Percentiles rank a stretch among this genome's conserved stretches.
Evolutionary conservation across 2,329 filamentous ascomycete species (phyloP).

Genomic region (Epicoccum sorghinum): DNA sequence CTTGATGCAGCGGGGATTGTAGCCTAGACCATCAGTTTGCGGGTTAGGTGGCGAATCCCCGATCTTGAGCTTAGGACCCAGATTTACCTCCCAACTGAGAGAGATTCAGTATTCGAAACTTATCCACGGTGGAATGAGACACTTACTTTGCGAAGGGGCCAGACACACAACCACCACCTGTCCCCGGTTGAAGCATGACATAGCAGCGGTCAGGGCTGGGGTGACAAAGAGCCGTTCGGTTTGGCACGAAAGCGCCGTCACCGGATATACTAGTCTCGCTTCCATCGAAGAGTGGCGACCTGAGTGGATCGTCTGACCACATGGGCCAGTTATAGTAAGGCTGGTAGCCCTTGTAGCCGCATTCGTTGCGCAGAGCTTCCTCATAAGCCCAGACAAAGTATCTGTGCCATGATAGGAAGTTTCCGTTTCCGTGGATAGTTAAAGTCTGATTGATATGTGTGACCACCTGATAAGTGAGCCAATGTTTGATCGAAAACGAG

Average conservation of each 20-base stretch:
- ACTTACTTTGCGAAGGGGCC: slow-evolving; percentile 7
- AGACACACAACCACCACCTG: slow-evolving; percentile 22
- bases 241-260: slow-evolving; percentile 24
- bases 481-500: no score
- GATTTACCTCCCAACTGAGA: slow-evolving; percentile 47
- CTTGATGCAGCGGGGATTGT: slow-evolving; percentile 40
- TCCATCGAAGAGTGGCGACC: slow-evolving; percentile 28
- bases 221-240: slow-evolving; percentile 32
- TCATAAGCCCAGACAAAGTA: slow-evolving; percentile 25
- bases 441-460: slow-evolving; percentile 41
- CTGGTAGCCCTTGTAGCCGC: slow-evolving; percentile 24
- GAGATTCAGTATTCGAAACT: no score
- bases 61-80: slow-evolving; percentile 38
- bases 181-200: slow-evolving; percentile 11
- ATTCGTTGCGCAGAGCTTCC: slow-evolving; percentile 25
- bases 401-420: slow-evolving; percentile 27
- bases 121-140: not conserved
- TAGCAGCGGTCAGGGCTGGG: slow-evolving; percentile 11
- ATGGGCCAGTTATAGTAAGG: slow-evolving; percentile 28
- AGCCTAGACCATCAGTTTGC: slow-evolving; percentile 22
- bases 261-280: slow-evolving; percentile 42
- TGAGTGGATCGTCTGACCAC: slow-evolving; percentile 33
- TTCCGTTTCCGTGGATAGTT: slow-evolving; percentile 36
- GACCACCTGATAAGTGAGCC: slow-evolving; percentile 13
- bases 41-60: slow-evolving; percentile 32